Evolutionary conservation across 129 eudicot species (phyloP), one percentile per base, ranked within the genome.

Genomic region (Logfia minima): DNA sequence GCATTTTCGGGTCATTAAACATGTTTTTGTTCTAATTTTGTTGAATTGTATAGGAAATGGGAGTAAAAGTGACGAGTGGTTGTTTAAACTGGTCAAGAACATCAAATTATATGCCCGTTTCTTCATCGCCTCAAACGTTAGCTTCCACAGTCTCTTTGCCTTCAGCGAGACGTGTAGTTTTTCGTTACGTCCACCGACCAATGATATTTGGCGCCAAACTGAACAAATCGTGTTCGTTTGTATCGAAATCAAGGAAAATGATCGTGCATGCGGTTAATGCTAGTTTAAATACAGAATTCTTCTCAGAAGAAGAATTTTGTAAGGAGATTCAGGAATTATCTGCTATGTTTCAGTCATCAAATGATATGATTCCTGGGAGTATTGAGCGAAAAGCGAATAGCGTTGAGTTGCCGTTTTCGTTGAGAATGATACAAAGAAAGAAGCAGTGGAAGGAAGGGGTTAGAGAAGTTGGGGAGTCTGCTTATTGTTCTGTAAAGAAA

Each of bases 371-470:
- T 80, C 87, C 88, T 10, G 96, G 86, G 22, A 76, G 84, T 53
- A 89, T 93, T 9, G 97, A 93, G 71, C 68, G 87, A 77, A 93
- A 84, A 79, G 98, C 97, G 1, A 93, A 89, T 63, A 86, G 97
- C 52, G 66, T 93, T 3, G 93, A 87, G 2, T 76, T 93, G 37
- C 98, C 98, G 1, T 70, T 93, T 23, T 93, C 98, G 13, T 85
- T 93, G 35, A 68, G 98, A 24, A 93, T 93, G 56, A 93, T 93
- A 62, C 90, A 87, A 86, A 81, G 83, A 71, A 94, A 94, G 81
- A 91, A 84, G 18, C 92, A 93, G 75, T 89, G 88, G 93, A 76
- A 85, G 61, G 80, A 82, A 56, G 97, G 91, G 31, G 68, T 91
- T n/a, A 76, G 71, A 60, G 90, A 80, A 66, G 92, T 77, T 26